Conservation (phyloP, 768 basidiomycete genomes). For the Dentipellis sp. region DNA sequence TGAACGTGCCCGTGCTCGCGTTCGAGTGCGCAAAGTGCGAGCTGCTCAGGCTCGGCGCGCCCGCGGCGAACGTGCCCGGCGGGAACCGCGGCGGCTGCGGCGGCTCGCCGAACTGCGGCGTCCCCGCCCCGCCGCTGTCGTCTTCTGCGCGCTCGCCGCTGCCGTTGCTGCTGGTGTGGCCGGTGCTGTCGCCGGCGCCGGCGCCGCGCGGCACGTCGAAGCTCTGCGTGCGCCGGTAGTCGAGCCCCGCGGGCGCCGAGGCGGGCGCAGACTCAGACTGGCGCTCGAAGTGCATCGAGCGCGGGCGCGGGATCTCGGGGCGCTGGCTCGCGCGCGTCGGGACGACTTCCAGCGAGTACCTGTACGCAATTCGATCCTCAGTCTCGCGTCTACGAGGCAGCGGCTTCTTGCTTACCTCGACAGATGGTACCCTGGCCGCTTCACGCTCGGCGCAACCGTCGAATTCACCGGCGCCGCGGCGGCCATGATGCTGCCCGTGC, state of each 20-base stretch:
- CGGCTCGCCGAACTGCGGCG: background rate
- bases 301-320: background rate
- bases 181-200: too few species aligned
- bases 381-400: background rate
- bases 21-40: slow-evolving; percentile 2
- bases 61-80: background rate
- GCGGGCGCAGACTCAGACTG: too few species aligned
- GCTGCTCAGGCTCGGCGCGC: background rate
- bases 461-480: slow-evolving; percentile 44
- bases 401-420: slow-evolving; percentile 45
- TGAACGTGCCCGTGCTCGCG: background rate
- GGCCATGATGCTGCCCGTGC: slow-evolving; percentile 56
- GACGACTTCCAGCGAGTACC: slow-evolving; percentile 21
- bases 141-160: too few species aligned
- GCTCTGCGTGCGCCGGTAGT: too few species aligned
- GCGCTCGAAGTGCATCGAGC: too few species aligned
- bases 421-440: slow-evolving; percentile 56
- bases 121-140: too few species aligned
- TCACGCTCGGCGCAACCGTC: slow-evolving; percentile 47
- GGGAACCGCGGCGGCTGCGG: slow-evolving; percentile 1
- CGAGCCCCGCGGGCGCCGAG: too few species aligned
- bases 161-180: too few species aligned
- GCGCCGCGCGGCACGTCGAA: background rate
- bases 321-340: slow-evolving; percentile 1
- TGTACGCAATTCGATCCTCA: slow-evolving; percentile 1